Base-by-base conservation (phyloP, 176 grass and related monocot genomes). In the Aechmea fasciata region DNA sequence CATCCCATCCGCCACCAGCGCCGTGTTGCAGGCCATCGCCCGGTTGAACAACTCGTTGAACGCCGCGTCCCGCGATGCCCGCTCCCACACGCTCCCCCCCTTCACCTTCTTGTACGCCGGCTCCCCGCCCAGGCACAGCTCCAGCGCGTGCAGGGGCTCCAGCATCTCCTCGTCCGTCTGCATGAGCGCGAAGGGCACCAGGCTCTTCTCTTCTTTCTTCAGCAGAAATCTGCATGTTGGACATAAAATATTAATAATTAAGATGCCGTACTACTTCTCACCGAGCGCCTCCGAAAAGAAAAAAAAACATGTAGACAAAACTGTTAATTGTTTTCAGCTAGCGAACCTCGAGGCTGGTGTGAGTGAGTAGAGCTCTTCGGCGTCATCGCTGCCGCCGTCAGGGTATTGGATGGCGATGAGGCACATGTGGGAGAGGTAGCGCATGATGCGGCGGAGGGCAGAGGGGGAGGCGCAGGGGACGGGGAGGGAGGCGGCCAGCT, bases 371-470 rank as follows among this genome's bases (percentile, higher is more conserved):
- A 24, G 66, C 9, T 19, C 65, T 13, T 66, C 69, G 0, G 29
- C 11, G 1, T 23, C 11, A 11, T 11, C 17, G 7, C 1, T 1
- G 13, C 1, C 2, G 13, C 13, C 28, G 11, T 11, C 47, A 5
- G 85, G 25, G 47, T 80, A 10, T 3, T 80, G 79, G 4, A 50
- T 3, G 2, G n/a, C 71, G 28, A 15, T 73, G 1, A 92, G 77
- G 2, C 71, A 5, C 33, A 41, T 5, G 33, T 41, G 33, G 33
- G 33, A 41, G 33, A 41, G 33, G 33, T 41, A 41, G 66, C 76
- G 71, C 82, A 88, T 64, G 13, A 92, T 70, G 49, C 85, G 85
- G 10, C 49, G 50, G 88, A 57, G 69, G 51, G 13, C 10, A 72
- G 49, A 51, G 63, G 69, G 10, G 66, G 66, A 24, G 3, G 9